Evolutionary conservation across 352 stramenopile genomes (phyloP), one percentile per base, ranked within the genome.

Genomic region (Hyaloperonospora arabidopsidis): DNA sequence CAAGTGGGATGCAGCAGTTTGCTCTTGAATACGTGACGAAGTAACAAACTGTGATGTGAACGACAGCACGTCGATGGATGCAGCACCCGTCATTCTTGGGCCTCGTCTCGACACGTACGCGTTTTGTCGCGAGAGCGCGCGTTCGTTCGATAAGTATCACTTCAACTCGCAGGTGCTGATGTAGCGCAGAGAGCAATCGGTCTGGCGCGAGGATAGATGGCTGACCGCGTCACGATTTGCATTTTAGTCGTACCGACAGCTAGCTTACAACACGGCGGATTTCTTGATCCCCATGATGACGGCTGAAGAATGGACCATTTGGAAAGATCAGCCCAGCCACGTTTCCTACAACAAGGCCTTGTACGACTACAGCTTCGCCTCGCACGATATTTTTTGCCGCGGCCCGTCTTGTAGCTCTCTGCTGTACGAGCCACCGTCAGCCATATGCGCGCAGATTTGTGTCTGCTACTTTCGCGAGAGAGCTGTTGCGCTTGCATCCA

Each of bases 241-340:
- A n/a, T 48, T 47, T 18, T 52, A 93, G 80, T 77, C 72, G 45
- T 93, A 84, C 68, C 77, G 79, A 63, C 61, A 89, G 49, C 73
- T 93, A 45, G 83, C 83, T 45, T 74, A 72, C 50, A 89, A 90
- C 57, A 74, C 74, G 13, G 72, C 80, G 19, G 74, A 87, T 61
- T 87, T 91, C 54, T 63, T 93, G 45, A 54, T 89, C 39, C 79
- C 80, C 47, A 84, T 89, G 67, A 84, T 90, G 71, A 93, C 83
- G 0, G 75, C 80, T 6, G 65, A 87, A 47, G 83, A 91, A 63
- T 93, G 83, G 80, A 70, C 68, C 44, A 91, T 79, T 47, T 91
- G 83, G 80, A 93, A 93, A 64, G 72, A 84, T 21, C 65, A 93
- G 55, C 72, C 89, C 14, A 68, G 74, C 52, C 66, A 77, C 10